phyloP scores from a whole-genome alignment of 371 early-diverging fungal species.

The Mortierella sp. region DNA sequence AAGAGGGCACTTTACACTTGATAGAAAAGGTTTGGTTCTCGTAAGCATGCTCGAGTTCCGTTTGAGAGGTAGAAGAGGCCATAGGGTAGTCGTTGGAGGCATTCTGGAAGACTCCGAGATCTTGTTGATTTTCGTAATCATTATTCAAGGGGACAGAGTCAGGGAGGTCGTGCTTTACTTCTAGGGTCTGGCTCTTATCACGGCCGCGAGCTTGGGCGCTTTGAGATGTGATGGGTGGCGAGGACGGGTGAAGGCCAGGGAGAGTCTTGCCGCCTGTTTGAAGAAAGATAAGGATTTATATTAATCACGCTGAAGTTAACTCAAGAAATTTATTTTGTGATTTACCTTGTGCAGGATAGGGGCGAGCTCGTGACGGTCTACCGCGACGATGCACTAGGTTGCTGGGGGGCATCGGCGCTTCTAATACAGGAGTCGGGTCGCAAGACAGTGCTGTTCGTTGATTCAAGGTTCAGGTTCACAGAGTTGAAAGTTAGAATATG shows the following conservation, averaged over 20 bases:
- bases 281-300: neutral
- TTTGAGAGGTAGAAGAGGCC: neutral
- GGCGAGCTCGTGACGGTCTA: neutral
- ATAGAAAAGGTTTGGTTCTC: neutral
- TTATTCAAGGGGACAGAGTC: neutral
- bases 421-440: neutral
- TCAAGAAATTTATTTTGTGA: neutral
- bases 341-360: neutral
- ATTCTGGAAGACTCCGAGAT: neutral
- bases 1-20: conserved; percentile 3
- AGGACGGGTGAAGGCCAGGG: neutral
- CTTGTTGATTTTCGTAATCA: neutral
- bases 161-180: neutral
- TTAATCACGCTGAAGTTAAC: too few species aligned
- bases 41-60: neutral
- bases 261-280: neutral
- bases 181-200: neutral
- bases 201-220: neutral
- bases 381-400: neutral
- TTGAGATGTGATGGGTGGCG: neutral
- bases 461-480: neutral
- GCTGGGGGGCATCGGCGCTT: neutral
- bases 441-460: neutral
- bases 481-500: neutral
- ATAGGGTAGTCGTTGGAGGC: too few species aligned